Conservation (phyloP, 352 stramenopile genomes). For the Phytophthora podocarpi region DNA sequence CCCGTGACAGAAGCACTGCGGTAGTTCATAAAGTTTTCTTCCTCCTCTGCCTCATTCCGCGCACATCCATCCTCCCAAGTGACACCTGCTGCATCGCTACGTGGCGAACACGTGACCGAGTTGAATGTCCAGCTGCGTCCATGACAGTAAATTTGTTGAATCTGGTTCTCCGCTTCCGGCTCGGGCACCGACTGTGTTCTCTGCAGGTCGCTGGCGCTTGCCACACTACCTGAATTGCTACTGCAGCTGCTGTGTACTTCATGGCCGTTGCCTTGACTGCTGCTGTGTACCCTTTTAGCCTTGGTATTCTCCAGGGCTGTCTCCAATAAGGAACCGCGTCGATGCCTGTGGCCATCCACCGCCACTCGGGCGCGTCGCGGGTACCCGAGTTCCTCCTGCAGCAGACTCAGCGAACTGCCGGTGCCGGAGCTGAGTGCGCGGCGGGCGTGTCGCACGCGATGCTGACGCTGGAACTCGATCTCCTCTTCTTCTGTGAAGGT, state of each 20-base stretch:
- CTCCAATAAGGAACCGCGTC: conserved; percentile 44
- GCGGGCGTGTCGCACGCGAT: conserved; percentile 30
- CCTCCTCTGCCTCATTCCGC: conserved; percentile 40
- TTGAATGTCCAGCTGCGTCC: conserved; percentile 37
- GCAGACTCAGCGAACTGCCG: conserved; percentile 49
- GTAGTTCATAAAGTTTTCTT: conserved; percentile 79
- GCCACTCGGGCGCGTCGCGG: conserved; percentile 30
- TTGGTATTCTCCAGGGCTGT: conserved; percentile 33
- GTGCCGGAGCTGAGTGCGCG: conserved; percentile 67
- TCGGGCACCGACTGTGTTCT: conserved; percentile 34
- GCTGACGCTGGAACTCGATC: conserved; percentile 31
- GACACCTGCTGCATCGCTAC: conserved; percentile 21
- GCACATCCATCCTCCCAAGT: conserved; percentile 1
- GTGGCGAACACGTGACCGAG: conserved; percentile 26
- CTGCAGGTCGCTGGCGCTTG: conserved; percentile 24
- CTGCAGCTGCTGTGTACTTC: conserved; percentile 23
- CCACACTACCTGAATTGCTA: conserved; percentile 22
- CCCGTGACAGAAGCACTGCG: conserved; percentile 69
- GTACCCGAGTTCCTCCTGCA: conserved; percentile 83
- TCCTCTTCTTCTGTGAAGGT: conserved; percentile 35
- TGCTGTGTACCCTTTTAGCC: conserved; percentile 26
- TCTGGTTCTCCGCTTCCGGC: conserved; percentile 35
- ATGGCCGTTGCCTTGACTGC: conserved; percentile 17
- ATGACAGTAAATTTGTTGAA: conserved; percentile 17
- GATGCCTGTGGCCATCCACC: conserved; percentile 29